Evolutionary conservation across 176 grass and related monocot species (phyloP), one percentile per base, ranked within the genome.

Genomic region (Panicum miliaceum): DNA sequence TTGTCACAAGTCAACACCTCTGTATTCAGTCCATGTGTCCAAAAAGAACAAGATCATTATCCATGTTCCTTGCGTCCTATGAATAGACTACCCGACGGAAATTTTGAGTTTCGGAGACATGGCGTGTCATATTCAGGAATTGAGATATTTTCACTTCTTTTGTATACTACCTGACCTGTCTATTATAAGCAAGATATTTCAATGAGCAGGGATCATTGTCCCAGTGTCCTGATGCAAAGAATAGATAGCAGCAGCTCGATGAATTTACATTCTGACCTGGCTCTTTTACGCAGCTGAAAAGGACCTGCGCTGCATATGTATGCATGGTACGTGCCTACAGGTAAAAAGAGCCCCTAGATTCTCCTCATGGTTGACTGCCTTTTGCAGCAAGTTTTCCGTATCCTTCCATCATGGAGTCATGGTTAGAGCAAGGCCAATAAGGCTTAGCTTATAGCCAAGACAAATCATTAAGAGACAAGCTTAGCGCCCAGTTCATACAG

Each of bases 161-260:
- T 73, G 25, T 51, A 14, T 29, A 18, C 25, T 18, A 1, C 11
- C 1, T 8, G 6, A 46, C 52, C 5, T 54, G 10, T 50, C 12
- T 40, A 16, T 20, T 42, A 12, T 29, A 18, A 51, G 45, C 20
- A 59, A 79, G 67, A 88, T 85, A 81, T 75, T 85, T 82, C 18
- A 14, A 14, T 32, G 12, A 57, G 14, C 56, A 15, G 52, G 67
- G 20, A 84, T 89, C 82, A 80, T 27, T 41, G 18, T 63, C 37
- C 62, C 42, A 25, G 12, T 29, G 22, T 51, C 59, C 68, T 80
- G 59, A 40, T 84, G 68, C 64, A 64, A 73, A 53, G 15, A 71
- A 20, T 26, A 61, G 10, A 84, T 69, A 75, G 41, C n/a, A 42
- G 38, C 87, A 52, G 23, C 7, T 19, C 19, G 38, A 41, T 81